Evolutionary conservation across 345 rosid genomes (phyloP).

Genomic region (Eucalyptus globulus): DNA sequence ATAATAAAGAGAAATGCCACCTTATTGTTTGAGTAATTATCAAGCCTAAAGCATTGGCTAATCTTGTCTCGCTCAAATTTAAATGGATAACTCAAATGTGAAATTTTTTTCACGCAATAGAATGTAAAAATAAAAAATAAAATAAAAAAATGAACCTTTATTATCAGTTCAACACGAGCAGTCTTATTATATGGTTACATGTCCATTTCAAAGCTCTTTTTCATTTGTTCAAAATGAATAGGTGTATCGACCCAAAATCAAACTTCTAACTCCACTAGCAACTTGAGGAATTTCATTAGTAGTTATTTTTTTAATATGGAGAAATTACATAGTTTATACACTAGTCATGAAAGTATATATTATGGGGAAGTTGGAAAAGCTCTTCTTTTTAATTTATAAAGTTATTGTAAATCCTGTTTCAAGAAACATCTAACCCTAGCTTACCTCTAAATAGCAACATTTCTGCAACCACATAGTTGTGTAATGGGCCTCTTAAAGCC

Average conservation of each 20-base stretch:
- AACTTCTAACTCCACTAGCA: background rate
- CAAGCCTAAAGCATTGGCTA: accelerated
- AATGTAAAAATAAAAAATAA: background rate
- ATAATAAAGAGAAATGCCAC: background rate
- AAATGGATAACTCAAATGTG: background rate
- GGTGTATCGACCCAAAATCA: background rate
- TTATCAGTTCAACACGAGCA: background rate
- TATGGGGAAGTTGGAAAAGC: background rate
- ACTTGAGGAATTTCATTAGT: background rate
- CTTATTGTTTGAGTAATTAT: background rate
- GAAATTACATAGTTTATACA: background rate
- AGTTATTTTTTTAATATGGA: background rate
- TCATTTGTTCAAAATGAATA: background rate
- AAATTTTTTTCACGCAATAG: accelerated
- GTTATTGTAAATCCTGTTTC: background rate
- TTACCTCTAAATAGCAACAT: background rate
- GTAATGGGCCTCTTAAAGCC: background rate
- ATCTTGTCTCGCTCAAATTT: background rate
- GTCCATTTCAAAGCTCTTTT: background rate
- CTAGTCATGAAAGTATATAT: background rate
- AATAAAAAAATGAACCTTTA: accelerated
- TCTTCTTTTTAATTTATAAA: background rate
- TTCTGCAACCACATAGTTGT: background rate
- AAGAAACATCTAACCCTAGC: background rate
- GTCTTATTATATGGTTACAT: background rate